Base-by-base conservation (phyloP, 2,329 filamentous ascomycete genomes). In the Ophiostoma piceae region DNA sequence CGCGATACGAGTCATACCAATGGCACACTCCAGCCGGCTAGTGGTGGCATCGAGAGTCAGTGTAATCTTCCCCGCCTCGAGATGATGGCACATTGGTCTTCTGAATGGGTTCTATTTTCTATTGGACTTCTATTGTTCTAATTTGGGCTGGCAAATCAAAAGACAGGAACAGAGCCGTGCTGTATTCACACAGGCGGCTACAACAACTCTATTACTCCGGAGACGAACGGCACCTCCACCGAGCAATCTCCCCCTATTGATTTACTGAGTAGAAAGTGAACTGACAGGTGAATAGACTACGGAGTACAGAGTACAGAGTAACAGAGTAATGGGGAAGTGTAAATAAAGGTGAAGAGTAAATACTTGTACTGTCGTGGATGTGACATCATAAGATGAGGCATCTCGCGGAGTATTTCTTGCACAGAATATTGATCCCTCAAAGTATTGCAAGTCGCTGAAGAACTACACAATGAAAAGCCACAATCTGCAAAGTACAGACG, bases 1-100 rank as follows among this genome's bases (percentile, higher is more conserved):
- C 51, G 47, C n/a, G 51, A 57, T 57, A 57, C 51, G 51, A 57
- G 51, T 57, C 51, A 57, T 57, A 35, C 47, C 19, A n/a, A 54
- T 54, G 47, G 47, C 47, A 54, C 47, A 54, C n/a, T n/a, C n/a
- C 47, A 9, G 47, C 47, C 47, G 19, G 19, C 47, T 22, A 57
- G 43, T 47, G 43, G 43, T 47, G 16, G 43, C 43, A n/a, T 47
- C 43, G 16, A 47, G 43, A 47, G 43, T 47, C 43, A n/a, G 43
- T 26, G n/a, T 57, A 57, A 12, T 57, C n/a, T 26, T 57, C 51
- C 47, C 47, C 51, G 51, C 51, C 51, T 57, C 22, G 47, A 54
- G 37, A 39, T 41, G 39, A 22, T 22, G 51, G n/a, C 7, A 57
- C 51, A 9, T 57, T 51, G 47, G 7, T 51, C 22, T 16, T 47